phyloP scores from a whole-genome alignment of 495 filamentous ascomycete genomes.

The Gamarada debralockiae region DNA sequence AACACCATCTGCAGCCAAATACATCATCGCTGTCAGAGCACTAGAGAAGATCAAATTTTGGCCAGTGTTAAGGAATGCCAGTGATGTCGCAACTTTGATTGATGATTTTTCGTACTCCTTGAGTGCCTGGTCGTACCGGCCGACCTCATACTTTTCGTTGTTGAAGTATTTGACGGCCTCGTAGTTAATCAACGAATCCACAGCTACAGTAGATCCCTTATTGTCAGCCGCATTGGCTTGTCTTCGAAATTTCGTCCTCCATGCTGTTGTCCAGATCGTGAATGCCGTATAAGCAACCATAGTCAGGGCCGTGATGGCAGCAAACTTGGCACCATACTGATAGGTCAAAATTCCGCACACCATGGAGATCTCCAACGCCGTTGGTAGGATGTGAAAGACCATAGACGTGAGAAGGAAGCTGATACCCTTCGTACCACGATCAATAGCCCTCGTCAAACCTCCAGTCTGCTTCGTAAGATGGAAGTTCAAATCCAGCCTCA shows the following conservation, averaged over 20 bases:
- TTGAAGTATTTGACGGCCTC: slow-evolving; percentile 99
- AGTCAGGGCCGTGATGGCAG: slow-evolving; percentile 82
- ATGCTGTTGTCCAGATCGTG: slow-evolving; percentile 91
- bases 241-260: slow-evolving; percentile 93
- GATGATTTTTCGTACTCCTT: slow-evolving; percentile 86
- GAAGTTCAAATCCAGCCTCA: slow-evolving; percentile 88
- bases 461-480: slow-evolving; percentile 93
- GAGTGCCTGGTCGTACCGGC: slow-evolving; percentile 83
- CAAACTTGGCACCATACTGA: slow-evolving; percentile 89
- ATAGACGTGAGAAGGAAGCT: slow-evolving; percentile 95
- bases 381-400: slow-evolving; percentile 97
- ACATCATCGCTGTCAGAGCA: slow-evolving; percentile 98
- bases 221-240: slow-evolving; percentile 96
- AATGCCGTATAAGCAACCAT: slow-evolving; percentile 94
- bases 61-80: slow-evolving; percentile 93
- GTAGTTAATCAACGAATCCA: slow-evolving; percentile 96
- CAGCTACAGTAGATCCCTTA: slow-evolving; percentile 88
- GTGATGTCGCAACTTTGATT: slow-evolving; percentile 92
- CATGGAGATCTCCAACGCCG: slow-evolving; percentile 88
- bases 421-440: slow-evolving; percentile 96
- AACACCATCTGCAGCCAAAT: slow-evolving; percentile 84
- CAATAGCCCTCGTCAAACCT: slow-evolving; percentile 89
- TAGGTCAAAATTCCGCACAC: slow-evolving; percentile 94
- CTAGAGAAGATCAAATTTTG: slow-evolving; percentile 97
- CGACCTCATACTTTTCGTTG: slow-evolving; percentile 92